Conservation (phyloP, 2,329 filamentous ascomycete genomes). For the Ophiocordyceps robertsii region DNA sequence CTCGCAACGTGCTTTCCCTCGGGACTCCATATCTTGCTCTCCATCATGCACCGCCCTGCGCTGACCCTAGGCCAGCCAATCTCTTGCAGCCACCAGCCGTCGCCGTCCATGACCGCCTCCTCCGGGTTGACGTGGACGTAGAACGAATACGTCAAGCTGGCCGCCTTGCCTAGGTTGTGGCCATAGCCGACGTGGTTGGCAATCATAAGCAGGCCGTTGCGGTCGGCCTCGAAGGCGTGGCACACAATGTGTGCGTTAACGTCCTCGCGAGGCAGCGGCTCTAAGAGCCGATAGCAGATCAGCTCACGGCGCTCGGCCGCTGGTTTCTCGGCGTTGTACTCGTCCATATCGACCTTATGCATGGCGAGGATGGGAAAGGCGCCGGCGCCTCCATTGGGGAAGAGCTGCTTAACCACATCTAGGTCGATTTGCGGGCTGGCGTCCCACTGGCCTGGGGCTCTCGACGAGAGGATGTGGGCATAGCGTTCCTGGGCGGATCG, state of each 20-base stretch:
- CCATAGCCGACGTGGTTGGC: slow-evolving; percentile 35
- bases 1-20: slow-evolving; percentile 37
- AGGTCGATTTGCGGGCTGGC: slow-evolving; percentile 32
- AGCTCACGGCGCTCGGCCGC: slow-evolving; percentile 33
- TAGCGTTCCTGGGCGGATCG: slow-evolving; percentile 28
- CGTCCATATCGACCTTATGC: slow-evolving; percentile 39
- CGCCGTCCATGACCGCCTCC: slow-evolving; percentile 31
- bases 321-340: slow-evolving; percentile 26
- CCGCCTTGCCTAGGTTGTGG: slow-evolving; percentile 23
- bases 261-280: slow-evolving; percentile 25
- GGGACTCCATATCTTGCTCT: slow-evolving; percentile 41
- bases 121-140: slow-evolving; percentile 36
- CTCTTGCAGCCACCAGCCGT: slow-evolving; percentile 42
- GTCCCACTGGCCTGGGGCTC: slow-evolving; percentile 27
- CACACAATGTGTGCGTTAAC: slow-evolving; percentile 31
- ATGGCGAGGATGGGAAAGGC: slow-evolving; percentile 37
- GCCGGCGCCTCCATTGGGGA: slow-evolving; percentile 24
- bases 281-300: slow-evolving; percentile 32
- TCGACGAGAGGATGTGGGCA: slow-evolving; percentile 21
- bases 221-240: slow-evolving; percentile 38
- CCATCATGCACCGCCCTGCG: slow-evolving; percentile 31
- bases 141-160: slow-evolving; percentile 36
- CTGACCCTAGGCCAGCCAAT: slow-evolving; percentile 31
- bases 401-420: slow-evolving; percentile 19
- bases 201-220: slow-evolving; percentile 40